A percentile compares a stretch with the other conserved stretches of the same genome.
phyloP scores from a whole-genome alignment of 2,329 filamentous ascomycete species.

The Exophiala bonariae region DNA sequence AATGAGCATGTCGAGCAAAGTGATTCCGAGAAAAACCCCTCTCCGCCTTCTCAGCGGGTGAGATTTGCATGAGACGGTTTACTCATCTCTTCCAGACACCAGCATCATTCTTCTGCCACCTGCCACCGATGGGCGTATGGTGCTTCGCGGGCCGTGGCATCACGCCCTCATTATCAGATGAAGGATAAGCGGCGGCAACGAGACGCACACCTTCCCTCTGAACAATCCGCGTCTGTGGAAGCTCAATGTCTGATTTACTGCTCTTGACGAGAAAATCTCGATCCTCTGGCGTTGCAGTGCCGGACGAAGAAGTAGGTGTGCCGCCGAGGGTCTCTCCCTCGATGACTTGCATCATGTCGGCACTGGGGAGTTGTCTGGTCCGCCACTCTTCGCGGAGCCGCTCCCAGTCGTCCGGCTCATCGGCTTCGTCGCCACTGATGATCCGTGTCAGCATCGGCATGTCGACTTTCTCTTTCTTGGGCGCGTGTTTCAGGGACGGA shows the following conservation, averaged over 20 bases:
- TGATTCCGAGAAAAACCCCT: no score
- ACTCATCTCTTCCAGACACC: conserved; percentile 25
- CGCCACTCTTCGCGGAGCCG: conserved; percentile 20
- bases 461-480: conserved; percentile 9
- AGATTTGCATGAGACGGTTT: no score
- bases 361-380: conserved; percentile 9
- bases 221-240: conserved; percentile 3
- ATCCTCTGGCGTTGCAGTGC: conserved; percentile 9
- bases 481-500: conserved; percentile 12
- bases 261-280: neutral
- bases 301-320: neutral
- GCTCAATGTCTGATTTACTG: neutral
- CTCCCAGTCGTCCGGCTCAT: conserved; percentile 24
- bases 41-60: no score
- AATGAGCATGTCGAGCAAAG: no score
- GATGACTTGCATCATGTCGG: conserved; percentile 15
- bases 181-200: neutral
- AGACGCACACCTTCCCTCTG: conserved; percentile 8
- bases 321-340: conserved; percentile 12
- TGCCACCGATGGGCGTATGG: conserved; percentile 17
- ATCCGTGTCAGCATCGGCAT: conserved; percentile 21
- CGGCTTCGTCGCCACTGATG: conserved; percentile 24
- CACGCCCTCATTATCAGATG: neutral
- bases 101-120: conserved; percentile 19
- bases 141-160: conserved; percentile 8